A percentile compares a stretch with the other conserved stretches of the same genome.
Evolutionary conservation across 192 early-diverging fungal species (phyloP).

Genomic region (Entomortierella lignicola): DNA sequence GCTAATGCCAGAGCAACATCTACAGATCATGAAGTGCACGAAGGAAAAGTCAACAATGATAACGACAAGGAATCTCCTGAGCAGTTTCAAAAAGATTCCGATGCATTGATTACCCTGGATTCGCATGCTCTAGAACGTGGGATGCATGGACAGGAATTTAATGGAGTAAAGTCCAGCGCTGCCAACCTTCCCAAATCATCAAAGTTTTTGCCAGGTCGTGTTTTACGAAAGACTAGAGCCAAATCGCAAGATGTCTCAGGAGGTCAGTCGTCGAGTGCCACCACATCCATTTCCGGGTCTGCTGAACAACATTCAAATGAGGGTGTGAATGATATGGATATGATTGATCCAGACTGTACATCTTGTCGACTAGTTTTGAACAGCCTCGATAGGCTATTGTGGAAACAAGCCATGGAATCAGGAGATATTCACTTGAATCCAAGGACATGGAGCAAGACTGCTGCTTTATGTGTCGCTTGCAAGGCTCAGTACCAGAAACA

Average conservation of each 20-base stretch:
- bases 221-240: constrained; percentile 15
- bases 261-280: too few species aligned
- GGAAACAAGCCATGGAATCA: constrained; percentile 13
- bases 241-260: constrained; percentile 1
- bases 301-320: not conserved
- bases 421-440: constrained; percentile 31
- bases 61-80: not conserved
- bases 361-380: constrained; percentile 21
- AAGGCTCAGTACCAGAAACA: constrained; percentile 23
- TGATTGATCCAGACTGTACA: constrained; percentile 19
- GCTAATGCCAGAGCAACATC: constrained; percentile 7
- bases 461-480: constrained; percentile 23
- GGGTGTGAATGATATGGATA: not conserved
- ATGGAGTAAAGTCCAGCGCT: not conserved
- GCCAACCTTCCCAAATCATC: constrained; percentile 26
- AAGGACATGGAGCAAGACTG: constrained; percentile 23
- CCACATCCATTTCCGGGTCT: not conserved
- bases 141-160: not conserved
- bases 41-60: not conserved
- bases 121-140: constrained; percentile 13
- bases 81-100: not conserved
- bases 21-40: not conserved
- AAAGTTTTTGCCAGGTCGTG: constrained; percentile 18
- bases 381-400: not conserved
- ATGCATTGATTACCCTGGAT: not conserved